Percentiles rank a stretch among this genome's conserved stretches.
Conservation (phyloP, 2,329 filamentous ascomycete species). For the Xylaria sp. region DNA sequence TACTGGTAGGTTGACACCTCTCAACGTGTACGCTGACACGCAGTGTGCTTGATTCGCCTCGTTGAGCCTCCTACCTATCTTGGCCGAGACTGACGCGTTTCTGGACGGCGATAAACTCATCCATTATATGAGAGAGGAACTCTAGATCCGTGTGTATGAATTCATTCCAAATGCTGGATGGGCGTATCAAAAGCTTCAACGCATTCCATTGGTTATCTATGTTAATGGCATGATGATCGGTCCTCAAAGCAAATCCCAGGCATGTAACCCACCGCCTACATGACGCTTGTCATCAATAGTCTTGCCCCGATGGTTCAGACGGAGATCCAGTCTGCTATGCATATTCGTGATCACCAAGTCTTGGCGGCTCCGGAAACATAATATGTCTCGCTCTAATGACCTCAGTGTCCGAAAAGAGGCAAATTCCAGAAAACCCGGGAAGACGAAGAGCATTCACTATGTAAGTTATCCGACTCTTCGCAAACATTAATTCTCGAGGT, state of each 20-base stretch:
- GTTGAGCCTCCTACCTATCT: background rate
- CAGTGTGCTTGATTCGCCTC: background rate
- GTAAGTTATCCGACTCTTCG: background rate
- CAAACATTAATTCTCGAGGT: background rate
- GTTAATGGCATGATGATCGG: conserved; percentile 6
- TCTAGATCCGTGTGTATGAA: background rate
- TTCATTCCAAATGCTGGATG: conserved; percentile 2
- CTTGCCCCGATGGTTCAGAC: background rate
- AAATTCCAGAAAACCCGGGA: background rate
- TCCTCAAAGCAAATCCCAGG: background rate
- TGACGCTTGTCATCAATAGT: background rate
- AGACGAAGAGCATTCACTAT: background rate
- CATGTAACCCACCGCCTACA: conserved; percentile 6
- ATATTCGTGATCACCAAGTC: background rate
- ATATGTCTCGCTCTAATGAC: background rate
- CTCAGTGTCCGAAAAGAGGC: background rate
- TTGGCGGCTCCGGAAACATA: background rate
- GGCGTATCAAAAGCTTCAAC: background rate
- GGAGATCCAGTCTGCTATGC: background rate
- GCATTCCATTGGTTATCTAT: conserved; percentile 16
- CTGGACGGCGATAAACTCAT: background rate
- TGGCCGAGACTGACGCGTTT: background rate
- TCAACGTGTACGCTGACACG: background rate
- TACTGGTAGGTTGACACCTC: background rate
- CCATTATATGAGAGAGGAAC: background rate